A percentile compares a stretch with the other conserved stretches of the same genome.
Conservation (phyloP, 305 asterid genomes). For the Stenogyne calaminthoides region DNA sequence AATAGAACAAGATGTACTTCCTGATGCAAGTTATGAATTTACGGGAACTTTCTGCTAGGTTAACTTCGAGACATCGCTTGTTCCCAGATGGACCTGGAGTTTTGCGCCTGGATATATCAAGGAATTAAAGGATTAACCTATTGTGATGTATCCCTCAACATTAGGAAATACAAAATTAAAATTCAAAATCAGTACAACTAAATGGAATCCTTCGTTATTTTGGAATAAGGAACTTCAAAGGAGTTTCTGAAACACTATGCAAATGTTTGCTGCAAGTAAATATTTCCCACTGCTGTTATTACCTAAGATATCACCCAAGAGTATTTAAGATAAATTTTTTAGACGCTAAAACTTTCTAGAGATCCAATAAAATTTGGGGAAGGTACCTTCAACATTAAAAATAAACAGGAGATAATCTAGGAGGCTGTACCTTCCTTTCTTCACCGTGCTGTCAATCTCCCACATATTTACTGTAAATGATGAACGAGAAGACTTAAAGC, state of each 20-base stretch:
- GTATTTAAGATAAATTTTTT: slow-evolving; percentile 23
- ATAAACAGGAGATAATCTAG: slow-evolving; percentile 23
- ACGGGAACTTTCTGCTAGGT: slow-evolving; percentile 96
- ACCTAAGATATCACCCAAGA: slow-evolving; percentile 19
- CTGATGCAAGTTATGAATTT: slow-evolving; percentile 96
- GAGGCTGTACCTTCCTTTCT: slow-evolving; percentile 79
- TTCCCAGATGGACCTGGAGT: slow-evolving; percentile 78
- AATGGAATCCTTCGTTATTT: neutral
- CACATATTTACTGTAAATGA: slow-evolving; percentile 97
- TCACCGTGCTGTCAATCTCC: slow-evolving; percentile 98
- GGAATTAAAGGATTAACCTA: slow-evolving; percentile 17
- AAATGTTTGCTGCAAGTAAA: slow-evolving; percentile 18
- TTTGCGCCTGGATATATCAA: slow-evolving; percentile 68
- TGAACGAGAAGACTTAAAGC: slow-evolving; percentile 95
- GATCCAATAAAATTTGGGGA: slow-evolving; percentile 10
- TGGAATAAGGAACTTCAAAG: slow-evolving; percentile 16
- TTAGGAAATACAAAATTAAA: slow-evolving; percentile 21
- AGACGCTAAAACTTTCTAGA: slow-evolving; percentile 14
- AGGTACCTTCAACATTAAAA: slow-evolving; percentile 11
- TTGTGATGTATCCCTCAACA: slow-evolving; percentile 13
- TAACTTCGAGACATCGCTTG: slow-evolving; percentile 84
- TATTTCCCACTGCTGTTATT: slow-evolving; percentile 5
- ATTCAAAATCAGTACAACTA: slow-evolving; percentile 24
- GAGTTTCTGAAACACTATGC: neutral
- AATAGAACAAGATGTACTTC: slow-evolving; percentile 82